A percentile compares a stretch with the other conserved stretches of the same genome.
These are phyloP conservation scores for Triticum aestivum DNA, from an alignment of 176 grass and related monocot species.

Conservation along the genomic window DNA sequence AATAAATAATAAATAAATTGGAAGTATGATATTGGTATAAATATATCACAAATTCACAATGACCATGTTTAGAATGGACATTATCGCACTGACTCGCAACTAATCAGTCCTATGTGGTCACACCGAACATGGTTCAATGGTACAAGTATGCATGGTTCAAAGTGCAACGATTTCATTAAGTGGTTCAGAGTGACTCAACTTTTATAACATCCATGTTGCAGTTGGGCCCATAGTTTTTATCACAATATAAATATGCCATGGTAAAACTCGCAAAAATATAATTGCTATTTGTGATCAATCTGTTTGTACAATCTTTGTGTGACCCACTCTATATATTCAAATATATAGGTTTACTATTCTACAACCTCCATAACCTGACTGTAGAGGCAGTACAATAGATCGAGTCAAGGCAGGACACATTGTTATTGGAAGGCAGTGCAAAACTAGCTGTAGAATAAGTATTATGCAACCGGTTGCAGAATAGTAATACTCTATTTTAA, in stretches of 20 bases:
- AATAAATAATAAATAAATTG: too few species aligned
- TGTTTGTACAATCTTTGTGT: background rate
- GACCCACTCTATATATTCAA: background rate
- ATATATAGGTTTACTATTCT: too few species aligned
- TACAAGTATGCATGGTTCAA: background rate
- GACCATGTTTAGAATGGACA: background rate
- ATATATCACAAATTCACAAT: background rate
- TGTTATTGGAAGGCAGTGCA: too few species aligned
- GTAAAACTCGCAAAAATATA: background rate
- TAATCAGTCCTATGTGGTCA: background rate
- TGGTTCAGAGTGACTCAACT: background rate
- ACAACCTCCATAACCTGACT: too few species aligned
- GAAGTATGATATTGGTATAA: too few species aligned
- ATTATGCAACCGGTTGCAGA: too few species aligned
- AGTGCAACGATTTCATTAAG: background rate
- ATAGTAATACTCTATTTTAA: too few species aligned
- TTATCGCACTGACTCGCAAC: background rate
- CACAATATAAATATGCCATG: background rate
- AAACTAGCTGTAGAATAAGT: too few species aligned
- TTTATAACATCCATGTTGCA: background rate
- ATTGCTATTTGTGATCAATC: background rate
- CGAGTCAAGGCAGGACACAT: too few species aligned
- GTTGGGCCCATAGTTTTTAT: slow-evolving; percentile 1
- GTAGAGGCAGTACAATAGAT: too few species aligned
- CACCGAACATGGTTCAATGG: background rate